Evolutionary conservation across 2,329 filamentous ascomycete species (phyloP).

Genomic region (Apiospora aurea): DNA sequence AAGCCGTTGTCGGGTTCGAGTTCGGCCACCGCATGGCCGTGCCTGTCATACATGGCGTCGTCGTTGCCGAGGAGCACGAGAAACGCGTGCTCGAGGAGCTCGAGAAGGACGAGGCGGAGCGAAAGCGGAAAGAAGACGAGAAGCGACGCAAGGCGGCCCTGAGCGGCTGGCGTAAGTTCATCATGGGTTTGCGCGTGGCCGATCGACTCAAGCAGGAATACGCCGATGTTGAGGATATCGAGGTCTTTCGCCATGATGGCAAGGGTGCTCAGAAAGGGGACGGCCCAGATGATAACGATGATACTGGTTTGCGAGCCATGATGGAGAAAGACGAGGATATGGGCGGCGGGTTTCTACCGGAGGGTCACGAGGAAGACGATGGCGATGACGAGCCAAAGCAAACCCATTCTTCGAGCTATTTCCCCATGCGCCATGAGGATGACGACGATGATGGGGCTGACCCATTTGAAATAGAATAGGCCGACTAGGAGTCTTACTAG

Average conservation of each 20-base stretch:
- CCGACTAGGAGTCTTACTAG: neutral
- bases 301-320: constrained; percentile 31
- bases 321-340: constrained; percentile 54
- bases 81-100: constrained; percentile 79
- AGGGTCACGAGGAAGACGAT: constrained; percentile 60
- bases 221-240: constrained; percentile 64
- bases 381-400: constrained; percentile 38
- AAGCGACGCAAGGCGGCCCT: constrained; percentile 80
- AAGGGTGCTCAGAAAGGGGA: constrained; percentile 31
- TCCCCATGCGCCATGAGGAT: neutral
- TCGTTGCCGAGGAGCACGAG: constrained; percentile 83
- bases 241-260: constrained; percentile 59
- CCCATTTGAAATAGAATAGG: constrained; percentile 13
- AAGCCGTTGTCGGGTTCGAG: constrained; percentile 95
- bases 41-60: constrained; percentile 88
- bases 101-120: constrained; percentile 77
- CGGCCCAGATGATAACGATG: constrained; percentile 30
- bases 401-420: constrained; percentile 21
- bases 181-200: constrained; percentile 84
- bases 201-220: constrained; percentile 81
- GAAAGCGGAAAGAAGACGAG: constrained; percentile 78
- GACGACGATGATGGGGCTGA: constrained; percentile 1
- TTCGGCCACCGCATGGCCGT: constrained; percentile 95
- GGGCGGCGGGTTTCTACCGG: constrained; percentile 68
- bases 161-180: constrained; percentile 82